Conservation (phyloP, 805 yeast species). For the Candida vartiovaarae region DNA sequence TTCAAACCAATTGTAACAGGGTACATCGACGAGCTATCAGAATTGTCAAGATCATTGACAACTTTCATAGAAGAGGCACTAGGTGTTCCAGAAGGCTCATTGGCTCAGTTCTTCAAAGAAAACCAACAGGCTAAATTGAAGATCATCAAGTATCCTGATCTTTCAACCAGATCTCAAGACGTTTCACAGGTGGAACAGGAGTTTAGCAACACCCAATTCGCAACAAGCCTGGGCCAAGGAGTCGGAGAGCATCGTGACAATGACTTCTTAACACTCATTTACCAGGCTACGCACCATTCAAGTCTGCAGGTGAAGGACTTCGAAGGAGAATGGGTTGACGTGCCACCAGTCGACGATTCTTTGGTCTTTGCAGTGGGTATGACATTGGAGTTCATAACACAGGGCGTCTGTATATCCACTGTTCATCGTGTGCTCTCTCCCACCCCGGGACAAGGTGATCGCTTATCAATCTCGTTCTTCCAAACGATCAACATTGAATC, state of each 20-base stretch:
- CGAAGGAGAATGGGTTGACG: conserved; percentile 40
- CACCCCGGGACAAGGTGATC: conserved; percentile 21
- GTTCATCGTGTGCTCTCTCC: conserved; percentile 37
- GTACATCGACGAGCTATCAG: conserved; percentile 40
- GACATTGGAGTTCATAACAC: conserved; percentile 40
- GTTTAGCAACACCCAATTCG: conserved; percentile 34
- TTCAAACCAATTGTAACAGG: conserved; percentile 24
- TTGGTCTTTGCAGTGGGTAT: conserved; percentile 44
- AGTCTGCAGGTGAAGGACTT: conserved; percentile 41
- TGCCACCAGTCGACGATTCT: conserved; percentile 33
- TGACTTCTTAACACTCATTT: conserved; percentile 52
- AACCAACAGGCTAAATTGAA: conserved; percentile 38
- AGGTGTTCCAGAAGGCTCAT: conserved; percentile 36
- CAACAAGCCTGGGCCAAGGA: conserved; percentile 29
- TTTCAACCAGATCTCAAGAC: conserved; percentile 19
- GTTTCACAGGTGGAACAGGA: conserved; percentile 33
- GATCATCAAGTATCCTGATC: conserved; percentile 33
- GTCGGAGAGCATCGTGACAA: conserved; percentile 53
- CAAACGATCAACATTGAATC: conserved; percentile 35
- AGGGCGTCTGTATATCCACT: conserved; percentile 43
- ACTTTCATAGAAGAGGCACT: conserved; percentile 49
- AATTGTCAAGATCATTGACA: conserved; percentile 35
- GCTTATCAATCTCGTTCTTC: conserved; percentile 42
- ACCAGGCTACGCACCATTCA: conserved; percentile 44
- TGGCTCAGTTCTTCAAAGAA: conserved; percentile 44